These are phyloP conservation scores for Cladosporium sp. DNA, from an alignment of 2,329 filamentous ascomycete genomes.

Conservation along the genomic window DNA sequence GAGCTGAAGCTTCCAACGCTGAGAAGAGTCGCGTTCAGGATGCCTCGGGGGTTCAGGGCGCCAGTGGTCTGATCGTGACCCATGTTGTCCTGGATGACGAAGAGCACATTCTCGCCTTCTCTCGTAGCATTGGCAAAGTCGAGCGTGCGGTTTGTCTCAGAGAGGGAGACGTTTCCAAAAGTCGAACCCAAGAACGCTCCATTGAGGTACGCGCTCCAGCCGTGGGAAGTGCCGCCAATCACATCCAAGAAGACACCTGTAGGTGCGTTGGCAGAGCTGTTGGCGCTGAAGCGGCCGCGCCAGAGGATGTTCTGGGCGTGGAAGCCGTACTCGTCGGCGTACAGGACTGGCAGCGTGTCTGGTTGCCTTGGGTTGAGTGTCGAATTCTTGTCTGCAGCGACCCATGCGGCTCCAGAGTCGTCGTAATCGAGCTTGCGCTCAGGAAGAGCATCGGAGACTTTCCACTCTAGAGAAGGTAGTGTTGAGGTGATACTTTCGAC, in stretches of 20 bases:
- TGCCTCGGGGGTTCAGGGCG: constrained; percentile 49
- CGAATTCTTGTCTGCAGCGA: constrained; percentile 31
- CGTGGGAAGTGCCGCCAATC: constrained; percentile 53
- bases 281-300: constrained; percentile 38
- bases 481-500: constrained; percentile 19
- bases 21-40: constrained; percentile 50
- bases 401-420: constrained; percentile 42
- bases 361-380: constrained; percentile 38
- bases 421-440: constrained; percentile 45
- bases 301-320: constrained; percentile 40
- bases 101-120: constrained; percentile 43
- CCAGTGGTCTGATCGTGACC: constrained; percentile 54
- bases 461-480: constrained; percentile 47
- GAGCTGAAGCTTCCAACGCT: constrained; percentile 32
- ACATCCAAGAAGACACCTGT: constrained; percentile 49
- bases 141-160: constrained; percentile 39
- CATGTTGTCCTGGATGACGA: constrained; percentile 58
- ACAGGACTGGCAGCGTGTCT: constrained; percentile 37
- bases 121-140: constrained; percentile 49
- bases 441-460: constrained; percentile 46
- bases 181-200: constrained; percentile 53
- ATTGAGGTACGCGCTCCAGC: constrained; percentile 57
- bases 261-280: constrained; percentile 2
- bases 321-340: constrained; percentile 41
- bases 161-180: constrained; percentile 46